Evolutionary conservation across 768 basidiomycete genomes (phyloP).

Genomic region (Kwoniella europaea): DNA sequence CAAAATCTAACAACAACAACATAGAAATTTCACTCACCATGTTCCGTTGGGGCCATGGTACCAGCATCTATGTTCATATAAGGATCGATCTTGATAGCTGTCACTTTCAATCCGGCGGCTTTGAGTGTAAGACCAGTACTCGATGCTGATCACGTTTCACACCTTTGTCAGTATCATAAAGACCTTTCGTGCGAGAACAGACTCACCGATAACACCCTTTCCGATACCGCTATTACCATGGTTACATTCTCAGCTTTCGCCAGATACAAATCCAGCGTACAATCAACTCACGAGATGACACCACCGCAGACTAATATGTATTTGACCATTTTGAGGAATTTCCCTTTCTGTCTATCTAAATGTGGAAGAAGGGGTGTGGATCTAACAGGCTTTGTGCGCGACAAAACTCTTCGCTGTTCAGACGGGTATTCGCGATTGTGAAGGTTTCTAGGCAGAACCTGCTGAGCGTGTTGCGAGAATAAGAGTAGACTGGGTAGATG

Average conservation of each 20-base stretch:
- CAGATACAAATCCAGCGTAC: not conserved
- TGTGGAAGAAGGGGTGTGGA: too few relatives aligned
- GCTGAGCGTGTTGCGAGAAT: not conserved
- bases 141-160: slow-evolving; percentile 68
- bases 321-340: slow-evolving; percentile 72
- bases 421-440: not conserved
- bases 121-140: slow-evolving; percentile 95
- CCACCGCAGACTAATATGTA: slow-evolving; percentile 96
- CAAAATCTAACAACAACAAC: not conserved
- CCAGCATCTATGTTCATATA: slow-evolving; percentile 99
- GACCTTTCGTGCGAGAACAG: not conserved
- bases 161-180: not conserved
- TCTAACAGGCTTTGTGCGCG: too few relatives aligned
- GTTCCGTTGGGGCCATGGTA: slow-evolving; percentile 97
- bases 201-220: slow-evolving; percentile 95
- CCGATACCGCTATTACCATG: slow-evolving; percentile 74
- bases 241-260: not conserved
- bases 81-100: slow-evolving; percentile 98
- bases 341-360: not conserved
- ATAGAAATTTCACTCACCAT: slow-evolving; percentile 68
- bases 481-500: not conserved
- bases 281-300: slow-evolving; percentile 69
- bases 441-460: not conserved
- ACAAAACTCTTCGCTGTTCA: not conserved
- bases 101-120: slow-evolving; percentile 93